Base-by-base conservation (phyloP, 805 yeast genomes). In the Sporopachydermia quercuum region DNA sequence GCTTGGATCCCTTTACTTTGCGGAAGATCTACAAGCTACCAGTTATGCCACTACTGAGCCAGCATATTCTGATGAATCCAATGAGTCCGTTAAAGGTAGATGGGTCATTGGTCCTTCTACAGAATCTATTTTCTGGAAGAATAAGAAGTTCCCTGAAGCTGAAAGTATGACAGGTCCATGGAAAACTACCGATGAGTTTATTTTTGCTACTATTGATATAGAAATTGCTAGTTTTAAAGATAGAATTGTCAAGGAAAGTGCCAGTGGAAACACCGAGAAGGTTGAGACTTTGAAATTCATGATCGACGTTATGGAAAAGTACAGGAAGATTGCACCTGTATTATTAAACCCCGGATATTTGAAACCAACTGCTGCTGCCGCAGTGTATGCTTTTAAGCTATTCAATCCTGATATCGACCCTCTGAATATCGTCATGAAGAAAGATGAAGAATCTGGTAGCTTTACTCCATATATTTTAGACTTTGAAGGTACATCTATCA, bases 81-180 rank as follows among this genome's bases (percentile, higher is more conserved):
- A 73, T 38, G 59, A 66, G 5, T 60, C 57, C 27, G 60, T 82
- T 37, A 62, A 63, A 40, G 68, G 71, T 45, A 73, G 94, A 62
- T 87, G 94, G 93, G 70, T 78, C 54, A 75, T 89, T 48, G 97
- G 98, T 4, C 91, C 94, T n/a, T 71, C 83, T 16, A 76, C 74
- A 19, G 96, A 89, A 57, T 70, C 80, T 47, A 70, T 74, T 11
- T 82, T 76, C 55, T 78, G 86, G 71, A 81, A 79, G 56, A 71
- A 76, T 47, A 78, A 77, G 54, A 59, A 60, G 34, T 23, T 23
- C 30, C 30, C 30, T 23, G 30, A 23, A 23, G 30, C 30, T 23
- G 30, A 23, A 8, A 60, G 66, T 36, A 56, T 82, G 48, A 62
- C 68, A n/a, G 97, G 97, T 1, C 97, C 97, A 33, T 85, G 93